Evolutionary conservation across 306 rosid genomes (phyloP).

Genomic region (Cucumis hystrix): DNA sequence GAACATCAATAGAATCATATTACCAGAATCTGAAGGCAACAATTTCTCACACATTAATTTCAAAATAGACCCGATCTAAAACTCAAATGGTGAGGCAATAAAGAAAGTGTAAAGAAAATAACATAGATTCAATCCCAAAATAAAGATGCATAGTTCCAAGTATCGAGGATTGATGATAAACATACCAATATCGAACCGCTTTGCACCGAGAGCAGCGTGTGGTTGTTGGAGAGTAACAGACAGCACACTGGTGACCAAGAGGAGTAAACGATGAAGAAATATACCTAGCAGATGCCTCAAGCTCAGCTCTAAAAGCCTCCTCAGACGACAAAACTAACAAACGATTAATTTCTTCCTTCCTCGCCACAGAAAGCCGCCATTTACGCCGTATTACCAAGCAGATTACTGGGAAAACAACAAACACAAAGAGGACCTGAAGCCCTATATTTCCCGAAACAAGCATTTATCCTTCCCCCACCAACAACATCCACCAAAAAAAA

Average conservation of each 20-base stretch:
- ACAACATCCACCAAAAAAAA: conserved; percentile 34
- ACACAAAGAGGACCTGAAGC: conserved; percentile 50
- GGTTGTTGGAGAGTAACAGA: conserved; percentile 62
- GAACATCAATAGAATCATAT: not conserved
- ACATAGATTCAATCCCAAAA: not conserved
- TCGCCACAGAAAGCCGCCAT: conserved; percentile 52
- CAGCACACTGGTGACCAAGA: conserved; percentile 39
- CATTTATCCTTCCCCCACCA: conserved; percentile 52
- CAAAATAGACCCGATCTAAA: not conserved
- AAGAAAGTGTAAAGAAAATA: not conserved
- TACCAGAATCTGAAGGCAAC: not conserved
- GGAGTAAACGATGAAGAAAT: conserved; percentile 2
- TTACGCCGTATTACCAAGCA: conserved; percentile 38
- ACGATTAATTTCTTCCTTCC: conserved; percentile 67
- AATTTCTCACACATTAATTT: not conserved
- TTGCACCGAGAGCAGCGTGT: conserved; percentile 74
- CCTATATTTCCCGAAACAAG: conserved; percentile 68
- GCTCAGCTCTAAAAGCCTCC: conserved; percentile 69
- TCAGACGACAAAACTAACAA: conserved; percentile 59
- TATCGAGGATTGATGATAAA: not conserved
- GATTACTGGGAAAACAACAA: conserved; percentile 34
- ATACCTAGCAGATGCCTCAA: conserved; percentile 37
- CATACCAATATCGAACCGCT: conserved; percentile 82
- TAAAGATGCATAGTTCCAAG: not conserved
- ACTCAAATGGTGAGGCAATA: not conserved